Evolutionary conservation across 148 eudicot genomes (phyloP).

Genomic region (Silene conica): DNA sequence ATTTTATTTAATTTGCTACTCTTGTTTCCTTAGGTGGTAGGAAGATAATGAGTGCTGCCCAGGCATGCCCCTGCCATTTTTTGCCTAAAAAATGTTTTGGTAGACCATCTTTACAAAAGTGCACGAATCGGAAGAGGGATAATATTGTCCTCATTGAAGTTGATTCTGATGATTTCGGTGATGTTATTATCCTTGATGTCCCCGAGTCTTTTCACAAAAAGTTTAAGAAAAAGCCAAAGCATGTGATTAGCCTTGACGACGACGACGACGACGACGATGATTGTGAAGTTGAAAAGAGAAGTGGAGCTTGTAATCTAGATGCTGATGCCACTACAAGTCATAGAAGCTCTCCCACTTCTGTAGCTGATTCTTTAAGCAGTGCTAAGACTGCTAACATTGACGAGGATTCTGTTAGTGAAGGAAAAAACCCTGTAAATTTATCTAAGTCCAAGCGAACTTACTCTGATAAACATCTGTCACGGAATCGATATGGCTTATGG

Average conservation of each 20-base stretch:
- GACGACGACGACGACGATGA: conserved; percentile 36
- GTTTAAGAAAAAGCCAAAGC: conserved; percentile 26
- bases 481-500: conserved; percentile 46
- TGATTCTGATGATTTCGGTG: conserved; percentile 48
- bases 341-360: conserved; percentile 26
- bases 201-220: conserved; percentile 52
- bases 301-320: conserved; percentile 22
- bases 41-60: conserved; percentile 42
- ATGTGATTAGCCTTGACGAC: conserved; percentile 68
- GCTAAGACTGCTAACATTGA: conserved; percentile 26
- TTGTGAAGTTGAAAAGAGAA: conserved; percentile 15
- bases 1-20: neutral
- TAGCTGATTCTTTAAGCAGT: conserved; percentile 6
- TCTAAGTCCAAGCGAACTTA: conserved; percentile 76
- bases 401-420: conserved; percentile 43
- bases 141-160: conserved; percentile 69
- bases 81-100: conserved; percentile 36
- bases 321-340: conserved; percentile 35
- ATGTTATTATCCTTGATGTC: conserved; percentile 57
- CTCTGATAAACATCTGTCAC: conserved; percentile 46
- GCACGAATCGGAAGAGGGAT: conserved; percentile 40
- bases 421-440: conserved; percentile 50
- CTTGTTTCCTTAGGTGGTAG: conserved; percentile 3
- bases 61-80: conserved; percentile 30
- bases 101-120: conserved; percentile 39